Base-by-base conservation (phyloP, 2,329 filamentous ascomycete genomes). In the Xylogone sp. region DNA sequence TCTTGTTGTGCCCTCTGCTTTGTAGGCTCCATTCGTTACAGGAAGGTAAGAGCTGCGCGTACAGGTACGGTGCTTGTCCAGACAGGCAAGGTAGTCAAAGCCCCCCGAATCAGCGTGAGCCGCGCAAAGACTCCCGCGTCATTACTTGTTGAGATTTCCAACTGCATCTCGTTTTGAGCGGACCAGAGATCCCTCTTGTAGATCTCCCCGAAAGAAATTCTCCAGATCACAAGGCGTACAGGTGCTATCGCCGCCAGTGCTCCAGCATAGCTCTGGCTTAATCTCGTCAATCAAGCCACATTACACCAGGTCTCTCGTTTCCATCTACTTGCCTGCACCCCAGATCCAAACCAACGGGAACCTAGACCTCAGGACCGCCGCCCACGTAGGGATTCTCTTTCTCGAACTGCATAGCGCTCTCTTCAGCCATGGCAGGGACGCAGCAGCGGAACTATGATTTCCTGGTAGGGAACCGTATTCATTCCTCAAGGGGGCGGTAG, bases 361-460 rank as follows among this genome's bases (percentile, higher is more conserved):
- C 34, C 34, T 39, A 39, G 34, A 39, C 13, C 34, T 39, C 34
- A 39, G 34, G n/a, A 13, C 34, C 12, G 12, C 34, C 10, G 34
- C 34, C 34, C 34, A 39, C 34, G 34, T 39, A 39, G 34, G 34
- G 34, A 39, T 5, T 39, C 34, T 18, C 10, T 39, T 7, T 39
- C 7, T 21, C 24, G 5, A 45, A 34, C 45, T 44, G 5, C 34
- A 24, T 21, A 21, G 21, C 5, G 12, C 34, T 18, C n/a, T 39
- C 34, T 16, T 13, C 34, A 39, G 34, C n/a, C 34, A 99, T 99
- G 94, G 92, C 94, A 67, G 90, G 89, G 73, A 95, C 93, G 79
- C 86, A 39, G 34, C 34, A 39, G 34, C 34, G 94, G 74, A 99
- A 99, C 79, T 99, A 99, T 76, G 94, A 99, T 74, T 97, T 97